Percentiles rank a stretch among this genome's conserved stretches.
These are phyloP conservation scores for Cladophialophora bantiana DNA, from an alignment of 2,329 filamentous ascomycete genomes.

Conservation along the genomic window DNA sequence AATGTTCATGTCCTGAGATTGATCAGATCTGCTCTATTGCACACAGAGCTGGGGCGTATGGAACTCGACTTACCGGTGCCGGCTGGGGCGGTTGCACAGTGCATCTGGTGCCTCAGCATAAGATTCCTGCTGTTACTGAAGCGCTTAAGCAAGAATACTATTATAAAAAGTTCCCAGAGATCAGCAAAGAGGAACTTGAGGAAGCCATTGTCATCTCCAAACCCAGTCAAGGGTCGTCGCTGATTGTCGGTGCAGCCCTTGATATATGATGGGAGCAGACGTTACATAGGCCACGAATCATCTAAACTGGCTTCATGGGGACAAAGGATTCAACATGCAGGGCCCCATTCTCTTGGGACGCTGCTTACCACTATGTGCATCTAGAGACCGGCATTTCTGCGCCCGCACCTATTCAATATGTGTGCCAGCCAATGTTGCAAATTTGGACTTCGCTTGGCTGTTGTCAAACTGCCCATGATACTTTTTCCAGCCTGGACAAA, in stretches of 20 bases:
- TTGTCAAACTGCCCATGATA: background rate
- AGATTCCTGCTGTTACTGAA: conserved; percentile 76
- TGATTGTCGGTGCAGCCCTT: conserved; percentile 38
- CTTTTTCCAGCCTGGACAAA: background rate
- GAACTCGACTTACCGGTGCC: conserved; percentile 71
- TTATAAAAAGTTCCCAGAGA: conserved; percentile 75
- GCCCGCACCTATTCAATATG: background rate
- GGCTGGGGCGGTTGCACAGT: conserved; percentile 98
- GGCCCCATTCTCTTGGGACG: background rate
- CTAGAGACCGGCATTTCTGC: background rate
- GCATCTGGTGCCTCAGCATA: conserved; percentile 85
- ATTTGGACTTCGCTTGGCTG: background rate
- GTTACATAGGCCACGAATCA: background rate
- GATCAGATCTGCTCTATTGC: conserved; percentile 86
- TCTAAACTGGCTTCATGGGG: background rate
- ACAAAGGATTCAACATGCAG: background rate
- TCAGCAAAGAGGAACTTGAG: conserved; percentile 74
- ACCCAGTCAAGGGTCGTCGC: conserved; percentile 71
- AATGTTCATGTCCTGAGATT: conserved; percentile 92
- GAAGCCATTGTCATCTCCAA: conserved; percentile 88
- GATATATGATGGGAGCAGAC: conserved; percentile 22
- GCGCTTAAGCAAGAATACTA: conserved; percentile 79
- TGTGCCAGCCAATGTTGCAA: background rate
- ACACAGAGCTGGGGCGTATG: conserved; percentile 77
- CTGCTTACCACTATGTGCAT: background rate